Percentiles rank a stretch among this genome's conserved stretches.
Evolutionary conservation across 495 filamentous ascomycete species (phyloP).

Genomic region (Penicillium waksmanii): DNA sequence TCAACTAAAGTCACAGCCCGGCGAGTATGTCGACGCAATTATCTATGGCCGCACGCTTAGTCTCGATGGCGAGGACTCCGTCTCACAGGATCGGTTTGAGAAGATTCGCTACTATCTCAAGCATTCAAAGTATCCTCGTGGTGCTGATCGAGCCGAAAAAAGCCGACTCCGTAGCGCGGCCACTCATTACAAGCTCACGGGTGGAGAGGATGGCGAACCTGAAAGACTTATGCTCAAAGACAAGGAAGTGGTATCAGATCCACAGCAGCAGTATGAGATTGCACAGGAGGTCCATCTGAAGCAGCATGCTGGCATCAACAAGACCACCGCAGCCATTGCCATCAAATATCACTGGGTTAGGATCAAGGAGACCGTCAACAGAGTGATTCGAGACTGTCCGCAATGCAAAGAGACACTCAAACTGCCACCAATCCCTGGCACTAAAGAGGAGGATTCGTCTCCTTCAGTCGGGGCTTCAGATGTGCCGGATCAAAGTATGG

Average conservation of each 20-base stretch:
- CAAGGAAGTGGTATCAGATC: slow-evolving; percentile 94
- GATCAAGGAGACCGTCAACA: slow-evolving; percentile 95
- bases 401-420: slow-evolving; percentile 87
- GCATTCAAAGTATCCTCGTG: slow-evolving; percentile 88
- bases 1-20: slow-evolving; percentile 78
- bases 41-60: slow-evolving; percentile 92
- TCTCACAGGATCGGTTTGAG: slow-evolving; percentile 96
- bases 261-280: slow-evolving; percentile 89
- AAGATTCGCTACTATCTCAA: slow-evolving; percentile 98
- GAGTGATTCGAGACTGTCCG: slow-evolving; percentile 88
- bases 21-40: slow-evolving; percentile 87
- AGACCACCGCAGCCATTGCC: slow-evolving; percentile 92
- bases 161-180: slow-evolving; percentile 89
- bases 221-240: slow-evolving; percentile 95
- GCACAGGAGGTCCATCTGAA: slow-evolving; percentile 72
- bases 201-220: slow-evolving; percentile 50
- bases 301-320: slow-evolving; percentile 95
- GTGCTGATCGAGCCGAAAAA: slow-evolving; percentile 94
- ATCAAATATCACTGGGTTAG: slow-evolving; percentile 98
- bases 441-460: slow-evolving; percentile 33
- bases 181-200: slow-evolving; percentile 86
- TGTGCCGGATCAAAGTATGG: slow-evolving; percentile 24
- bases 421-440: slow-evolving; percentile 40
- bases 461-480: slow-evolving; percentile 27
- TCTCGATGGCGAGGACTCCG: slow-evolving; percentile 78